Evolutionary conservation across 73 alveolate genomes (phyloP), one percentile per base, ranked within the genome.

Genomic region (Diophrys appendiculata): DNA sequence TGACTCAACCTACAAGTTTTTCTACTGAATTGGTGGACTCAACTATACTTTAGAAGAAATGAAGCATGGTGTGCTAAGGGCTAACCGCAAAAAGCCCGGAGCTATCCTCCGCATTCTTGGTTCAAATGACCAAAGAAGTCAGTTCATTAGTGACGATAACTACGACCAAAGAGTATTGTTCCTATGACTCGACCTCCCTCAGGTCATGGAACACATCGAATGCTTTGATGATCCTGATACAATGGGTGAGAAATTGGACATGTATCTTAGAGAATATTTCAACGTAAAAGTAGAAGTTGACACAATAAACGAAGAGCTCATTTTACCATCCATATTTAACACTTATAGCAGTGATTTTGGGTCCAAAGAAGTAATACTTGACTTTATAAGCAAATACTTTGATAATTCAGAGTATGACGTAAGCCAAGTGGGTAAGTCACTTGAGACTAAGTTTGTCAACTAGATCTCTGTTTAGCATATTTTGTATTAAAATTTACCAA

Each of bases 51-150:
- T 93, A 18, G 92, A 83, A 0, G 92, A 93, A 31, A 71, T 93
- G 64, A 93, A 93, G 84, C 98, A 93, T 79, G 98, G 98, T 25
- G 75, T 93, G 0, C 79, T 93, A 24, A 83, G 98, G 74, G 90
- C 88, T 1, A 93, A 93, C 78, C 69, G 82, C 54, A 77, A 77
- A 68, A 67, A 83, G 33, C 92, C 92, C 0, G 81, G 81, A 73
- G 81, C 88, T 3, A 55, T 56, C 26, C 26, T 84, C 29, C 65
- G 84, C 27, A 68, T 82, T 13, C 73, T 84, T 3, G 34, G 76
- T 2, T 26, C 26, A 30, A 55, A 30, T n/a, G 91, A 83, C 35
- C 73, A 28, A 2, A 32, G 87, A 32, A 1, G 71, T 22, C 71
- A 35, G n/a, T 34, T 83, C 25, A 29, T 83, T 26, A 34, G 33